These are phyloP conservation scores for Apiospora phragmitis DNA, from an alignment of 2,329 filamentous ascomycete species.

Conservation along the genomic window DNA sequence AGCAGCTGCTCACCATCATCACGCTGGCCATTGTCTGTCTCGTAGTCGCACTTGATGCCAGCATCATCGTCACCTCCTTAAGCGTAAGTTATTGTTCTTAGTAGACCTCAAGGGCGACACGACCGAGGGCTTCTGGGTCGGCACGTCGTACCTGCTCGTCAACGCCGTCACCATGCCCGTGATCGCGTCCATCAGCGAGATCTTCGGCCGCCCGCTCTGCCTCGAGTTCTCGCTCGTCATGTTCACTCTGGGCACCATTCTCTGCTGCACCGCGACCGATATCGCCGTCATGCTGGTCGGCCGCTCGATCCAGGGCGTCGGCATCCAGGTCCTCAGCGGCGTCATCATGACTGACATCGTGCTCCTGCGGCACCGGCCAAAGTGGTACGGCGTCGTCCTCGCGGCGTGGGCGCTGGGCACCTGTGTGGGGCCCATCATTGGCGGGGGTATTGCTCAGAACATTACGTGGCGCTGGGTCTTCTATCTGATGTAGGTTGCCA, in stretches of 20 bases:
- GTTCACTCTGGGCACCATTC: constrained; percentile 44
- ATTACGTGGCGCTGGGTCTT: constrained; percentile 45
- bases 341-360: constrained; percentile 45
- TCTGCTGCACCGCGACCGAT: constrained; percentile 36
- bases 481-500: constrained; percentile 28
- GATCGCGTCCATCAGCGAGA: constrained; percentile 33
- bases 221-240: constrained; percentile 35
- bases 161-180: constrained; percentile 31
- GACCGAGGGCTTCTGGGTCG: constrained; percentile 30
- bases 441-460: constrained; percentile 35
- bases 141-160: constrained; percentile 31
- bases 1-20: constrained; percentile 16
- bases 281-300: constrained; percentile 38
- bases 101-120: constrained; percentile 22
- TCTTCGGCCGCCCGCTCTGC: constrained; percentile 36
- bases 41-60: constrained; percentile 14
- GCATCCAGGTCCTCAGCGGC: constrained; percentile 40
- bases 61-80: constrained; percentile 15
- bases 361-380: constrained; percentile 40
- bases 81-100: not conserved
- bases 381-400: constrained; percentile 40
- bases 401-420: constrained; percentile 42
- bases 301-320: constrained; percentile 40
- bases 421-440: constrained; percentile 40
- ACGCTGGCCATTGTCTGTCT: constrained; percentile 10